Evolutionary conservation across 1,139 yeast species (phyloP), one percentile per base, ranked within the genome.

Genomic region (Kurtzmaniella quercitrusa): DNA sequence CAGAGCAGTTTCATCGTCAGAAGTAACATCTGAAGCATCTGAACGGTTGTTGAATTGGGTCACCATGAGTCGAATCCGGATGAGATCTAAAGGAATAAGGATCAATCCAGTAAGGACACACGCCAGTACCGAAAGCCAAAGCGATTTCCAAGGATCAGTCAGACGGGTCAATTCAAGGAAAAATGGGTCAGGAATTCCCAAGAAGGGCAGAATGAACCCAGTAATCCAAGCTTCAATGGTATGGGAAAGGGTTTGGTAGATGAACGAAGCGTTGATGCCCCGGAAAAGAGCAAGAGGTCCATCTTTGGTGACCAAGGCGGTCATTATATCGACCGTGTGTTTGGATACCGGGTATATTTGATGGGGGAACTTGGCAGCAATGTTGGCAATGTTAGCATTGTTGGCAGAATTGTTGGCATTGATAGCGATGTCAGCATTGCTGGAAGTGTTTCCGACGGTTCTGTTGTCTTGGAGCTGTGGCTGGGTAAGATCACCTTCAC

Each of bases 161-260:
- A 93, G 85, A 57, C 86, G 95, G 23, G 89, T 75, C 49, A 88
- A 76, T 52, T 88, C 96, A 50, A 89, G 81, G 60, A 88, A 85
- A 51, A 84, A 82, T 1, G 97, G 96, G 58, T 90, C 97, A 0
- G 96, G 96, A n/a, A 89, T 79, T 14, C 88, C 86, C 45, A 88
- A 66, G 43, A 87, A 70, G 2, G 96, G 93, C 6, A 96, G 82
- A 14, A 89, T 62, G 53, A 91, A 81, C 6, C 96, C 96, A 0
- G 95, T 84, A 38, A 89, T 73, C 97, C 98, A 91, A 1, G 96
- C 90, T 57, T 88, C 95, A 41, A 90, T 69, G 1, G 95, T 86
- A 46, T 82, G 81, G 1, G 85, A 79, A 38, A 90, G 69, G 0
- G 95, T 85, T 46, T 79, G 85, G 58, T 85, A 77, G 29, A 93